These are phyloP conservation scores for Cucurbita pepo DNA, from an alignment of 306 rosid species.

Conservation along the genomic window DNA sequence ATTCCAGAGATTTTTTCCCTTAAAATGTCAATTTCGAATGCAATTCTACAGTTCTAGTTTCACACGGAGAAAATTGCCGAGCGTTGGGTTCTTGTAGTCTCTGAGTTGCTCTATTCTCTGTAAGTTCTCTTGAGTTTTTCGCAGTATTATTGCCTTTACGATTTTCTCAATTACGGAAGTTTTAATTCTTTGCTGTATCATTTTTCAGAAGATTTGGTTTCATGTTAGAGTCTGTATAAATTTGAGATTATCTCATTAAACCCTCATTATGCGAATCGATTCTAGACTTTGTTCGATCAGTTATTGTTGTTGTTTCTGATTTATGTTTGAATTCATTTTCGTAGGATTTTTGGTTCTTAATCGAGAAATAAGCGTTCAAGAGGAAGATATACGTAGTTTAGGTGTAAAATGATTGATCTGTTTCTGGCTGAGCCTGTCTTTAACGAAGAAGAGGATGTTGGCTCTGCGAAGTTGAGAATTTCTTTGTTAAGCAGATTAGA, in stretches of 20 bases:
- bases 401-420: constrained; percentile 32
- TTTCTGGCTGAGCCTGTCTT: constrained; percentile 40
- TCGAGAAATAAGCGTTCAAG: not conserved
- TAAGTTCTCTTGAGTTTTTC: not conserved
- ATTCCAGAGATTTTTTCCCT: not conserved
- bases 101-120: not conserved
- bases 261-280: not conserved
- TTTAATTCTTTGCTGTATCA: not conserved
- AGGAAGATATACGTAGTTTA: not conserved
- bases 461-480: constrained; percentile 22
- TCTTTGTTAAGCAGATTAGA: constrained; percentile 49
- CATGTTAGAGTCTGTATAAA: not conserved
- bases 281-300: not conserved
- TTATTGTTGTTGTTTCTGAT: not conserved
- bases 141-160: not conserved
- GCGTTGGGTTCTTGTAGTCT: not conserved
- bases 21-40: not conserved
- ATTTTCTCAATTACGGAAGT: not conserved
- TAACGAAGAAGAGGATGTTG: constrained; percentile 16
- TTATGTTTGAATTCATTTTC: not conserved
- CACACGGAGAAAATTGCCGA: not conserved
- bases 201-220: not conserved
- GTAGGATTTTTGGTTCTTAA: not conserved
- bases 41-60: not conserved
- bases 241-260: not conserved